Evolutionary conservation across 495 filamentous ascomycete species (phyloP).

Genomic region (Trypethelium eluteriae): DNA sequence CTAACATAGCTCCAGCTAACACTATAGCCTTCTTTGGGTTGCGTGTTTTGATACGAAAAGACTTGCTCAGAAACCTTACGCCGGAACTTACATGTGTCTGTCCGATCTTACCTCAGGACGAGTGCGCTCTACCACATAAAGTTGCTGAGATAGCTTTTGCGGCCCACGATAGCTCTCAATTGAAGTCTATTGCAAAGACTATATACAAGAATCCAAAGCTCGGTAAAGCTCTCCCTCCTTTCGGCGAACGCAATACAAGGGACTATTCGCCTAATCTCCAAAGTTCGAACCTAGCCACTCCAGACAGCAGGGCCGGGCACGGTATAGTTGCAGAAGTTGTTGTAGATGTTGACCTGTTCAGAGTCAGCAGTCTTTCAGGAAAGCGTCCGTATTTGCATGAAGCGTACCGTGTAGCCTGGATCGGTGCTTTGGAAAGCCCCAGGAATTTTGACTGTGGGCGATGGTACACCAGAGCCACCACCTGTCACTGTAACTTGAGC

Average conservation of each 20-base stretch:
- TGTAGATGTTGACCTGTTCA: constrained; percentile 41
- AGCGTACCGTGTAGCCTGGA: constrained; percentile 43
- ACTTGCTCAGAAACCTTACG: too few relatives aligned
- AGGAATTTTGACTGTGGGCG: constrained; percentile 38
- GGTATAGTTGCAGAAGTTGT: constrained; percentile 44
- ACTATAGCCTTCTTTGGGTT: too few relatives aligned
- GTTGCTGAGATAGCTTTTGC: too few relatives aligned
- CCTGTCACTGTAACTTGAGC: constrained; percentile 27
- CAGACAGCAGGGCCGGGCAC: constrained; percentile 44
- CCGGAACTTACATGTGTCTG: too few relatives aligned
- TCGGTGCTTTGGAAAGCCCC: constrained; percentile 49
- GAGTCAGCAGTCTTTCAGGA: neutral
- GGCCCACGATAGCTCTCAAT: neutral
- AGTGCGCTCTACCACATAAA: too few relatives aligned
- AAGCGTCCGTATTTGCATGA: neutral
- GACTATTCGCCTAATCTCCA: neutral
- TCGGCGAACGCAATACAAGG: neutral
- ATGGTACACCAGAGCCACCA: constrained; percentile 14
- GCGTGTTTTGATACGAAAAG: too few relatives aligned
- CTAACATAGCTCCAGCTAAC: too few relatives aligned
- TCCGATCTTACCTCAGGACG: too few relatives aligned
- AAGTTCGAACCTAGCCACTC: constrained; percentile 20
- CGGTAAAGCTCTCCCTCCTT: neutral
- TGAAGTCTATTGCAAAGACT: neutral
- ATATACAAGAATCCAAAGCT: constrained; percentile 1